Base-by-base conservation (phyloP, 345 rosid species). In the Mangifera indica region DNA sequence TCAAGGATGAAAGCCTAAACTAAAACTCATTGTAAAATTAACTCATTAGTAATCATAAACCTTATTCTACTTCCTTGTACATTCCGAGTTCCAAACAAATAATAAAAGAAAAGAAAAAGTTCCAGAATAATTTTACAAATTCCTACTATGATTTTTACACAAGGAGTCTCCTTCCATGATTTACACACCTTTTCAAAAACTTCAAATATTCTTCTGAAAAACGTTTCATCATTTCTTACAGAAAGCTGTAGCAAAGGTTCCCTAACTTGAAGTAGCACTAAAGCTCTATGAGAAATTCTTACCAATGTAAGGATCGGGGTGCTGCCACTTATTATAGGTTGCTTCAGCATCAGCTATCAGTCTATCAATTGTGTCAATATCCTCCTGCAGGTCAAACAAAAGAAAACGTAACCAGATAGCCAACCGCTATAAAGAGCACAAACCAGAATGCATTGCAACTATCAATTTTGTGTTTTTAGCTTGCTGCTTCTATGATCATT, bases 271-370 rank as follows among this genome's bases (percentile, higher is more conserved):
- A 40, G 44, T 45, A 29, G 14, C 53, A n/a, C 45, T 61, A 10
- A 10, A 62, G 51, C 67, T 17, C 66, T 21, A 56, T 20, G 0
- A 25, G 10, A 40, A 37, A 37, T 51, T 70, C 75, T 72, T 67
- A 95, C 99, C 98, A 37, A 93, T 87, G 52, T 93, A 93, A 74
- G 98, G 98, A 83, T 92, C 97, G 74, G 99, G 98, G 80, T 95
- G 99, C 51, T 93, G 81, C 91, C 92, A 92, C 81, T 92, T 95
- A 66, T 91, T 72, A 65, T 92, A 74, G 70, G 83, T 67, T 15
- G 93, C 87, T 83, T 95, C 99, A 60, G 87, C 99, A 48, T 81
- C 78, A 55, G 72, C 94, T 76, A 91, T 91, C 88, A 92, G 62
- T 75, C 84, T 89, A 77, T 95, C 98, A 45, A 92, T 88, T n/a